Base-by-base conservation (phyloP, 2,329 filamentous ascomycete species). In the Paracoccidioides brasiliensis region DNA sequence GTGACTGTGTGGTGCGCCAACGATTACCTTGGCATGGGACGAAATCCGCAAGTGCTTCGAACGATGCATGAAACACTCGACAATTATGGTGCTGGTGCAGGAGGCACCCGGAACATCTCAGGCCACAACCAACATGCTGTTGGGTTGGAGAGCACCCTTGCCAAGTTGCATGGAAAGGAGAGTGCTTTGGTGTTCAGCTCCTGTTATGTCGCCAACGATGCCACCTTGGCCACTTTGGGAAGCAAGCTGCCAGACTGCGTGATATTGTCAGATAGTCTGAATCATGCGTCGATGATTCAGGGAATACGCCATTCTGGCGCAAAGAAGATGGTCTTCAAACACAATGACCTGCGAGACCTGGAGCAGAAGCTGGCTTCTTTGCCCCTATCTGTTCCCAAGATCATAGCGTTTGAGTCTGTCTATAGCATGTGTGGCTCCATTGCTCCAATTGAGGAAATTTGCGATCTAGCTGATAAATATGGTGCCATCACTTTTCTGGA, bases 1-100 rank as follows among this genome's bases (percentile, higher is more conserved):
- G 93, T 98, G 56, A 95, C 91, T 1, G 93, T 98, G 30, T 98
- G 93, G 93, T 98, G 93, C 78, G 94, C 91, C 69, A 98, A 98
- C 67, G 93, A 98, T 71, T 98, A 98, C 71, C 82, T 98, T 15
- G 93, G 93, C 64, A 98, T 98, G 93, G 91, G 93, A 46, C 82
- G 90, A 64, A 96, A 97, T 72, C 80, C 82, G 10, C 78, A 88
- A 52, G 93, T 98, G 9, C 75, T 98, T 66, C 83, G 87, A 69
- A 82, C 82, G 56, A 98, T 98, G 93, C 91, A 98, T 70, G 81
- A 93, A 69, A 96, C 91, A 2, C 76, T 98, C 46, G 90, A 98
- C 64, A 88, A 84, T 67, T 98, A 98, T 65, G 93, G 93, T 57
- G 89, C 93, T 38, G 93, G 93, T 57, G 93, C 93, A 38, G 93